These are phyloP conservation scores for Penicillium subrubescens DNA, from an alignment of 495 filamentous ascomycete genomes.

Conservation along the genomic window DNA sequence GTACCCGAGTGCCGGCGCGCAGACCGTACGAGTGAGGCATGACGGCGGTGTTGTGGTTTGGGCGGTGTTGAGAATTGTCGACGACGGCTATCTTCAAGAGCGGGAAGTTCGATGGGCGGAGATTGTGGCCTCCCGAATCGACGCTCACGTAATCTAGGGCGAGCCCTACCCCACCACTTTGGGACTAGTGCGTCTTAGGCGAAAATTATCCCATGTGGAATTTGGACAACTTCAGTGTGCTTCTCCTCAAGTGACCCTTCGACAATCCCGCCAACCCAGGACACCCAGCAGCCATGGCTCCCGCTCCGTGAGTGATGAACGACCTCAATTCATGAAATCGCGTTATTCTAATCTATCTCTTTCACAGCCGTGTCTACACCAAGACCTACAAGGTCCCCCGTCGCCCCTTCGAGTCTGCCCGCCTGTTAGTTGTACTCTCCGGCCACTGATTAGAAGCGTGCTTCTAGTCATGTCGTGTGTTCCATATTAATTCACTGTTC, in stretches of 20 bases:
- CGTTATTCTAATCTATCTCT: conserved; percentile 36
- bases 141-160: conserved; percentile 8
- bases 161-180: conserved; percentile 10
- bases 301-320: conserved; percentile 48
- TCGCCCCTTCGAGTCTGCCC: conserved; percentile 95
- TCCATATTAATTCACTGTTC: conserved; percentile 43
- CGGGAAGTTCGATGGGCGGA: conserved; percentile 12
- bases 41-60: conserved; percentile 52
- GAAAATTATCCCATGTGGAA: neutral
- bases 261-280: conserved; percentile 35
- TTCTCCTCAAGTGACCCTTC: conserved; percentile 18
- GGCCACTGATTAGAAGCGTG: conserved; percentile 99
- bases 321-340: conserved; percentile 8
- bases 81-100: conserved; percentile 30
- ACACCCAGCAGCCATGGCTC: conserved; percentile 56
- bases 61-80: conserved; percentile 48
- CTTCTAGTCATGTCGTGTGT: conserved; percentile 91
- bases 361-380: conserved; percentile 69
- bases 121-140: conserved; percentile 11
- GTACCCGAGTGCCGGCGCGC: conserved; percentile 85
- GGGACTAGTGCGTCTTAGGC: neutral
- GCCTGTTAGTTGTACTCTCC: conserved; percentile 86
- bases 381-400: conserved; percentile 98
- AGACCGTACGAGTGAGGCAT: conserved; percentile 99
- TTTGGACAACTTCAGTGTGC: neutral